Conservation (phyloP, 2,329 filamentous ascomycete species). For the Exophiala dermatitidis region DNA sequence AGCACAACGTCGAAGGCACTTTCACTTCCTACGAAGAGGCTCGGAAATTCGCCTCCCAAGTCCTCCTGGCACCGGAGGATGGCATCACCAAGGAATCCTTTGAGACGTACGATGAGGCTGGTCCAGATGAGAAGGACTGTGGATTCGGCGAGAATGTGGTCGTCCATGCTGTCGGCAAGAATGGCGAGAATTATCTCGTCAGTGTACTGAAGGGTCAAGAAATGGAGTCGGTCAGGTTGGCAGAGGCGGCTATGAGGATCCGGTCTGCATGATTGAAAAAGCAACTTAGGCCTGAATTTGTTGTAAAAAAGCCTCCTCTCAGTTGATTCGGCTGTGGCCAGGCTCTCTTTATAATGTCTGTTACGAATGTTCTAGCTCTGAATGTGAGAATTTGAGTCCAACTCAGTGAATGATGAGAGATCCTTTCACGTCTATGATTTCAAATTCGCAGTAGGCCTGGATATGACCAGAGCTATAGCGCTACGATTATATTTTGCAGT, state of each 20-base stretch:
- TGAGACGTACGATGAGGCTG: constrained; percentile 29
- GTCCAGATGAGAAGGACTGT: constrained; percentile 26
- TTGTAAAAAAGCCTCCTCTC: no score
- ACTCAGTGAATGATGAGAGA: no score
- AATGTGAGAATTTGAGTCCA: no score
- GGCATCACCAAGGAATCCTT: constrained; percentile 27
- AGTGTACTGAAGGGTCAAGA: constrained; percentile 29
- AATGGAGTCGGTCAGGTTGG: constrained; percentile 27
- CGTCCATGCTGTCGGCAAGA: constrained; percentile 28
- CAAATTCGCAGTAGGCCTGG: background rate
- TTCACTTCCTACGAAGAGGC: constrained; percentile 28
- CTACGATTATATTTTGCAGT: no score
- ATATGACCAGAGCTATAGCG: no score
- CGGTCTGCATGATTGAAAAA: constrained; percentile 1
- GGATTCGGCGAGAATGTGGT: constrained; percentile 32
- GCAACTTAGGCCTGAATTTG: no score
- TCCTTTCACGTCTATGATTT: no score
- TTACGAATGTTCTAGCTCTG: background rate
- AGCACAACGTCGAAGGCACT: constrained; percentile 26
- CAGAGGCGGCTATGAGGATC: constrained; percentile 18
- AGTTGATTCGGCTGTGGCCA: no score
- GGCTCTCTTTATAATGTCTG: background rate
- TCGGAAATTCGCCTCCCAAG: constrained; percentile 24
- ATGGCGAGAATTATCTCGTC: constrained; percentile 29
- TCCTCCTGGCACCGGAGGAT: constrained; percentile 23